phyloP scores from a whole-genome alignment of 163 green algal genomes.

The Chlamydomonas reinhardtii region DNA sequence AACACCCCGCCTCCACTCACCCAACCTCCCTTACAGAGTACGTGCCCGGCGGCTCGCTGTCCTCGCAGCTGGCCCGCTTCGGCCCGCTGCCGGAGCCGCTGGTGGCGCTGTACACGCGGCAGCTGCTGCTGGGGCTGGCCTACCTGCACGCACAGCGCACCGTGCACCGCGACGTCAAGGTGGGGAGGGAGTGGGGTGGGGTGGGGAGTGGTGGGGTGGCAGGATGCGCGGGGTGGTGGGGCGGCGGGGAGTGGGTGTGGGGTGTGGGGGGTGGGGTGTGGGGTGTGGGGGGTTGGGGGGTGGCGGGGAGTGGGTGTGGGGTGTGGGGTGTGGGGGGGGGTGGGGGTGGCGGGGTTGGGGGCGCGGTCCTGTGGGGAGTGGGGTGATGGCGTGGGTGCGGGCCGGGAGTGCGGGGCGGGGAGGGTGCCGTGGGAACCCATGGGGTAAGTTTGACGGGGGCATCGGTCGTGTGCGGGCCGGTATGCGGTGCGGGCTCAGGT shows the following conservation, averaged over 20 bases:
- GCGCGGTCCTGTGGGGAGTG: no score
- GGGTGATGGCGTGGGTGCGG: no score
- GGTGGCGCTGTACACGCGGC: constrained; percentile 71
- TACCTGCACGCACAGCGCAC: constrained; percentile 78
- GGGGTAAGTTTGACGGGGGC: no score
- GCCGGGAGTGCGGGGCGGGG: no score
- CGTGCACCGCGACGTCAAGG: constrained; percentile 84
- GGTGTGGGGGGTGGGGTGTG: no score
- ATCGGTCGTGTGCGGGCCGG: no score
- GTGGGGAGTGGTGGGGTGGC: background rate
- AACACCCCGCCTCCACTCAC: background rate
- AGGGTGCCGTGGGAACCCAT: no score
- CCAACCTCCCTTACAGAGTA: constrained; percentile 27
- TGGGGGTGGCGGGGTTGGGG: no score
- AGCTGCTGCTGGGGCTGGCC: constrained; percentile 73
- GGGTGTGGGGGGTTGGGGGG: no score
- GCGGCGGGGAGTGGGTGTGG: background rate
- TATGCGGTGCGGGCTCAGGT: no score
- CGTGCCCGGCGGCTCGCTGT: constrained; percentile 73
- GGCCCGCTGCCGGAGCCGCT: constrained; percentile 63
- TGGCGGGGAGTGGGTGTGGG: no score
- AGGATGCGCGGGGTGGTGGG: background rate
- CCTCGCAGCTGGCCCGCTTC: constrained; percentile 70
- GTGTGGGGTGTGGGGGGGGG: no score
- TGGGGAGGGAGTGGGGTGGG: background rate